phyloP scores from a whole-genome alignment of 768 basidiomycete genomes.

The Naganishia vaughanmartiniae region DNA sequence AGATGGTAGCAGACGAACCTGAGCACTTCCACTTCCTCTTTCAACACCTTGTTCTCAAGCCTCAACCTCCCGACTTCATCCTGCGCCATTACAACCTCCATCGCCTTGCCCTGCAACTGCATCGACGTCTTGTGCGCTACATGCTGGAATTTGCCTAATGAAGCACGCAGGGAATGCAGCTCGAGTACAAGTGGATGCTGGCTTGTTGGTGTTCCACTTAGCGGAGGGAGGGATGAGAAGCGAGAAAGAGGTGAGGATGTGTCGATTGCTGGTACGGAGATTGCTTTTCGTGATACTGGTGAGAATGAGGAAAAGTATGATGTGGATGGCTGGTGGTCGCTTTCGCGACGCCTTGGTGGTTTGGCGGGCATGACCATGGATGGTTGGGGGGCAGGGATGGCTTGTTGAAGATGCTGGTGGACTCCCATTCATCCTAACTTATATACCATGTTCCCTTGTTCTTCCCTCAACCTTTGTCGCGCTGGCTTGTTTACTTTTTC shows the following conservation, averaged over 20 bases:
- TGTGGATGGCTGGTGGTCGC: no score
- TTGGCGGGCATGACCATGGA: no score
- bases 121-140: slow-evolving; percentile 46
- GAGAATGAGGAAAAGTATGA: neutral
- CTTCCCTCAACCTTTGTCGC: no score
- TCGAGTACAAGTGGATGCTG: slow-evolving; percentile 49
- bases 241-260: slow-evolving; percentile 5
- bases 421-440: no score
- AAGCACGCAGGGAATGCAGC: slow-evolving; percentile 46
- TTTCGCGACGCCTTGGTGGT: no score
- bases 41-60: slow-evolving; percentile 35
- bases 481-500: no score
- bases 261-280: neutral
- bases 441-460: no score
- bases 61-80: slow-evolving; percentile 21
- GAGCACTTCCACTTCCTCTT: slow-evolving; percentile 39
- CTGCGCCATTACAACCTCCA: slow-evolving; percentile 43
- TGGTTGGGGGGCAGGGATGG: no score
- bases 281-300: neutral
- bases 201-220: neutral
- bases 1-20: slow-evolving; percentile 32
- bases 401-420: no score
- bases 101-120: slow-evolving; percentile 47
- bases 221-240: neutral
- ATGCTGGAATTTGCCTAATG: slow-evolving; percentile 47